A percentile compares a stretch with the other conserved stretches of the same genome.
Conservation (phyloP, 208 protist species). For the Crithidia expoeki region DNA sequence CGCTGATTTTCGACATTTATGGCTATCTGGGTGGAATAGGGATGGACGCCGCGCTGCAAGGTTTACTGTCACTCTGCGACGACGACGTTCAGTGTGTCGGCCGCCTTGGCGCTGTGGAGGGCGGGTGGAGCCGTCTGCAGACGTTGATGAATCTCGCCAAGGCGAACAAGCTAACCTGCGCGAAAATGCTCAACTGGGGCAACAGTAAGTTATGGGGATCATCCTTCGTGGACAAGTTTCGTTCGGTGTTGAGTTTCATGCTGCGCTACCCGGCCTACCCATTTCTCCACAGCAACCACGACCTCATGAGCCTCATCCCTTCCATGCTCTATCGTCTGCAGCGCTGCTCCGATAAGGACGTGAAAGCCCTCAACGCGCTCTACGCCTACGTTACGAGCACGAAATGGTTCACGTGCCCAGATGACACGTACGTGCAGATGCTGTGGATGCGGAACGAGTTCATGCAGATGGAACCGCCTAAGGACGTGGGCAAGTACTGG, state of each 20-base stretch:
- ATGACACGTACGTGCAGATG: constrained; percentile 28
- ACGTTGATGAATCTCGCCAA: constrained; percentile 37
- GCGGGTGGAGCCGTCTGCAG: constrained; percentile 40
- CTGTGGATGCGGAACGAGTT: constrained; percentile 53
- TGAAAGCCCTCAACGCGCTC: constrained; percentile 44
- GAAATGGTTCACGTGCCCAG: constrained; percentile 18
- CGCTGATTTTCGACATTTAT: constrained; percentile 35
- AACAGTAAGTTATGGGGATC: not conserved
- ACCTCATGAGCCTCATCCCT: constrained; percentile 45
- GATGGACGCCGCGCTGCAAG: constrained; percentile 46
- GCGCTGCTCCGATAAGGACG: constrained; percentile 47
- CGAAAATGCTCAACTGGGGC: constrained; percentile 43
- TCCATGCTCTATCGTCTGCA: constrained; percentile 74
- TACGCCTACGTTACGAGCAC: constrained; percentile 27
- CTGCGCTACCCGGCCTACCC: constrained; percentile 43
- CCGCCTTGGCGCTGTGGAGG: constrained; percentile 50
- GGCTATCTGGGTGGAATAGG: constrained; percentile 35
- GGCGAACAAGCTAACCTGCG: constrained; percentile 47
- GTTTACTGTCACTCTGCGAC: constrained; percentile 49
- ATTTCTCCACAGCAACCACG: constrained; percentile 24
- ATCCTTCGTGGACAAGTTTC: constrained; percentile 30
- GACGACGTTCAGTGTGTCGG: constrained; percentile 35
- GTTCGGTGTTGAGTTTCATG: constrained; percentile 39
- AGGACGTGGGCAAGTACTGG: constrained; percentile 5
- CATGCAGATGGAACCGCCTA: constrained; percentile 1